Evolutionary conservation across 352 stramenopile species (phyloP), one percentile per base, ranked within the genome.

Genomic region (Phytophthora capsici): DNA sequence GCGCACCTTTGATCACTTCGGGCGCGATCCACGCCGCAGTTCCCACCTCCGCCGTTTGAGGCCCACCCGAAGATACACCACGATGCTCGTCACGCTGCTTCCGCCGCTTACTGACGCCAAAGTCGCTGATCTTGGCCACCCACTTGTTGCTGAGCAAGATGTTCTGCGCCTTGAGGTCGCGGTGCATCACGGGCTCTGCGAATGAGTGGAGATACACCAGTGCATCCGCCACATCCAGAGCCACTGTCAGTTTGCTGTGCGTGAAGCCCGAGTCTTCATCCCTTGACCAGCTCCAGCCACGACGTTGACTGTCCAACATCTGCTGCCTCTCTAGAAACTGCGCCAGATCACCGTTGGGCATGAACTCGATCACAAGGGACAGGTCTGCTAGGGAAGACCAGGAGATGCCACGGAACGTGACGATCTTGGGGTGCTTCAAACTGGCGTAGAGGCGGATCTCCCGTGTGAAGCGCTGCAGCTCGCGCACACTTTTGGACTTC

Each of bases 131-230:
- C 54, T 88, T 89, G 44, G 78, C 75, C 12, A 77, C 63, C 69
- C 63, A 75, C 37, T 73, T 74, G 25, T 69, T 78, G 54, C 60
- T 80, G 13, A 89, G 44, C 23, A 89, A 53, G 45, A 89, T 76
- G 45, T 88, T 89, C 55, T 82, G 66, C 6, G 80, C 69, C 46
- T 89, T 89, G 25, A 89, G 25, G 50, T 89, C 80, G 46, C 78
- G 80, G 26, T 89, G 80, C 44, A 88, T 80, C 4, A 89, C 68
- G 4, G 63, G 63, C 19, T 69, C 63, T 16, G 63, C 66, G 36
- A 80, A 72, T 17, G 66, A 77, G 52, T 85, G 77, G 6, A 85
- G 46, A 57, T 81, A 85, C 20, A 78, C 61, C 30, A 85, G 49
- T 0, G 66, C 77, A 37, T 82, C 67, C 0, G 67, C 64, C 2